Conservation (phyloP, 148 eudicot genomes). For the Pharnaceum exiguum region DNA sequence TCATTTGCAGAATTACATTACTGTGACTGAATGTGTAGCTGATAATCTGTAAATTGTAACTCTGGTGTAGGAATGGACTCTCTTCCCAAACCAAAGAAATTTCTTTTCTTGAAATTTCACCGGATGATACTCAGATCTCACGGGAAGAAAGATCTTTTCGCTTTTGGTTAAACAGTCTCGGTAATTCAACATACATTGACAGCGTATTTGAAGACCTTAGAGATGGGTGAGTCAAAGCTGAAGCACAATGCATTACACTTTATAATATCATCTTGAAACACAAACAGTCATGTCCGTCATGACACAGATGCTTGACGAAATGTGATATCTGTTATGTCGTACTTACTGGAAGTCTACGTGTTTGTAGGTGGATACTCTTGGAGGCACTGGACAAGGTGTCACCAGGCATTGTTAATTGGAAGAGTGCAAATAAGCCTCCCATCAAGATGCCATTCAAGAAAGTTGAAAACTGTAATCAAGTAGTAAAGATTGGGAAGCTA, state of each 20-base stretch:
- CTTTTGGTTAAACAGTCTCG: constrained; percentile 94
- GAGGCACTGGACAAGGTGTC: constrained; percentile 92
- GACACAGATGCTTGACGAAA: background rate
- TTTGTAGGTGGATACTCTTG: constrained; percentile 84
- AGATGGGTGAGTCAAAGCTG: constrained; percentile 66
- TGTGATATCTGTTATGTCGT: background rate
- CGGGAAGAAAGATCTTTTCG: constrained; percentile 93
- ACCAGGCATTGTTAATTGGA: constrained; percentile 96
- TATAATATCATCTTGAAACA: background rate
- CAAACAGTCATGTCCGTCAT: background rate
- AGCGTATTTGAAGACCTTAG: constrained; percentile 97
- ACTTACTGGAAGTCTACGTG: background rate
- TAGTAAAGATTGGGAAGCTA: constrained; percentile 88
- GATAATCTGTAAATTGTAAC: constrained; percentile 13
- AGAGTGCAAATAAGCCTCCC: constrained; percentile 87
- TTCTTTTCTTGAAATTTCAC: constrained; percentile 77
- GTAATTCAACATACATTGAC: constrained; percentile 71
- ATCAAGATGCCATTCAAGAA: constrained; percentile 97
- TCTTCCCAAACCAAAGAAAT: constrained; percentile 77
- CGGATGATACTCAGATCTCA: constrained; percentile 76
- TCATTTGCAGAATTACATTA: background rate
- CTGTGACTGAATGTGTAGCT: background rate
- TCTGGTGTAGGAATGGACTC: constrained; percentile 80
- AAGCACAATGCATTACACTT: background rate
- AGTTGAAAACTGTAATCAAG: constrained; percentile 99